Conservation (phyloP, 2,329 filamentous ascomycete species). For the Aspergillus pseudonomiae region DNA sequence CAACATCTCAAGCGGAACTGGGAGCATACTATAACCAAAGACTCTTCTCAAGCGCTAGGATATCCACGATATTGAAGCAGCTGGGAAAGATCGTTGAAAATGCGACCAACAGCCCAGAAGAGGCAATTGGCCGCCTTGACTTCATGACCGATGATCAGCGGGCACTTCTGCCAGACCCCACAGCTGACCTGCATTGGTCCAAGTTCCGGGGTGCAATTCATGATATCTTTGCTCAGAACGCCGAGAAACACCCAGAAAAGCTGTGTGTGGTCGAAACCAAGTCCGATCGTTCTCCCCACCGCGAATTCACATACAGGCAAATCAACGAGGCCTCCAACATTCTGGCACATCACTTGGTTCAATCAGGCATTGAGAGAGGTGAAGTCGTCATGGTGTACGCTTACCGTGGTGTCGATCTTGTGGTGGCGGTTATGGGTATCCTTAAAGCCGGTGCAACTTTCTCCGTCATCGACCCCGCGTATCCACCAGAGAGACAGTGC, state of each 20-base stretch:
- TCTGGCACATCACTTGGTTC: slow-evolving; percentile 76
- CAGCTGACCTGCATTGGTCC: slow-evolving; percentile 49
- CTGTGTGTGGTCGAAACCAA: slow-evolving; percentile 70
- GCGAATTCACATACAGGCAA: slow-evolving; percentile 79
- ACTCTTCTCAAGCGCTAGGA: slow-evolving; percentile 50
- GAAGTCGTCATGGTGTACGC: slow-evolving; percentile 95
- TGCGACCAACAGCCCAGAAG: slow-evolving; percentile 43
- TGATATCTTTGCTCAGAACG: slow-evolving; percentile 52
- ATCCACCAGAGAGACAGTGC: slow-evolving; percentile 78
- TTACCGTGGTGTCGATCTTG: slow-evolving; percentile 76
- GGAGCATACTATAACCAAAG: slow-evolving; percentile 50
- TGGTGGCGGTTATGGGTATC: slow-evolving; percentile 79
- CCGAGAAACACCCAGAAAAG: slow-evolving; percentile 68
- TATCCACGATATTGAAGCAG: slow-evolving; percentile 48
- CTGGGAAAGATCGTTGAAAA: slow-evolving; percentile 45
- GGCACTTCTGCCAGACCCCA: slow-evolving; percentile 45
- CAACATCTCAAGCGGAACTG: slow-evolving; percentile 33
- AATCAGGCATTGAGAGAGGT: slow-evolving; percentile 71
- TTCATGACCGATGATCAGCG: slow-evolving; percentile 43
- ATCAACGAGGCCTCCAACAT: slow-evolving; percentile 84
- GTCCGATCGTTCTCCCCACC: slow-evolving; percentile 54
- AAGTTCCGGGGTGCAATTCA: slow-evolving; percentile 49
- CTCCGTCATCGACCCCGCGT: slow-evolving; percentile 73
- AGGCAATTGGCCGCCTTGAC: slow-evolving; percentile 47
- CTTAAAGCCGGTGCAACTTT: slow-evolving; percentile 63